phyloP scores from a whole-genome alignment of 1,284 basidiomycete species.

The Cystobasidiaceae sp. region DNA sequence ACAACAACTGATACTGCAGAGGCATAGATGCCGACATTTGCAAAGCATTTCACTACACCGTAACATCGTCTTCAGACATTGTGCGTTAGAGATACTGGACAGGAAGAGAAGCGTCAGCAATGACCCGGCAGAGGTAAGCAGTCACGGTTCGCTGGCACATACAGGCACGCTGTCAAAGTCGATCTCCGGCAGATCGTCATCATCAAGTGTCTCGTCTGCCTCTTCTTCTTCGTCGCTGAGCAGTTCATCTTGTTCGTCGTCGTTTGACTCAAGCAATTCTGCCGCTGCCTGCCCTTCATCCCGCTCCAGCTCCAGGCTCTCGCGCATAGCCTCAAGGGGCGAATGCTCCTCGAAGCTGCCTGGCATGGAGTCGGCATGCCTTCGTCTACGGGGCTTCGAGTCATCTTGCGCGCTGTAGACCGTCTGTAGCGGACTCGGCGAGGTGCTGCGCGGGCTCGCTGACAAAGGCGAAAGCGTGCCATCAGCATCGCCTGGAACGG shows the following conservation, averaged over 20 bases:
- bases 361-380: constrained; percentile 37
- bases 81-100: background rate
- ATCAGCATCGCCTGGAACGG: background rate
- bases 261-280: constrained; percentile 30
- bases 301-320: constrained; percentile 22
- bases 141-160: constrained; percentile 1
- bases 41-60: too few species aligned
- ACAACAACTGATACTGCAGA: too few species aligned
- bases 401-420: constrained; percentile 34
- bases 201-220: constrained; percentile 35
- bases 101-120: background rate
- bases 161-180: constrained; percentile 41
- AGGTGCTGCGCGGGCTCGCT: constrained; percentile 33
- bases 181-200: constrained; percentile 39
- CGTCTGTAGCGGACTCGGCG: constrained; percentile 31
- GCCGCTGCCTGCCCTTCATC: constrained; percentile 25
- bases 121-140: too few species aligned
- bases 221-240: constrained; percentile 31
- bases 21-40: too few species aligned
- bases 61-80: too few species aligned
- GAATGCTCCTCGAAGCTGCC: constrained; percentile 42
- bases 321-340: constrained; percentile 36
- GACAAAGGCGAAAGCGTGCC: constrained; percentile 10
- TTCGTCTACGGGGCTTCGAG: constrained; percentile 13
- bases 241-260: constrained; percentile 17